Conservation (phyloP, 2,329 filamentous ascomycete genomes). For the Didymella pomorum region DNA sequence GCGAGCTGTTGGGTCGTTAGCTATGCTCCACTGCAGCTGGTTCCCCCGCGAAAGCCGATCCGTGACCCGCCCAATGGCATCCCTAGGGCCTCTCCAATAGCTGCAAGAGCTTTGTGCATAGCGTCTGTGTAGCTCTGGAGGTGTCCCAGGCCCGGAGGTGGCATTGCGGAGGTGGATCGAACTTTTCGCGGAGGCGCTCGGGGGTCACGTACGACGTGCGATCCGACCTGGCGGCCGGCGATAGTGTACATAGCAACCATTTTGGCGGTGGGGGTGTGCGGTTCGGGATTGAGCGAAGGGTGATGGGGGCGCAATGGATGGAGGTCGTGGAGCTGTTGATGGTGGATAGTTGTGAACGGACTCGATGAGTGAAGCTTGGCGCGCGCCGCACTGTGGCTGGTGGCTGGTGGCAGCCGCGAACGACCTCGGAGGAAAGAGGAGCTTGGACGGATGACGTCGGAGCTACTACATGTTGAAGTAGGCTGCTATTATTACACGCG, state of each 20-base stretch:
- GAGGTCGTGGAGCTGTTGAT: constrained; percentile 24
- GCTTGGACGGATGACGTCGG: constrained; percentile 21
- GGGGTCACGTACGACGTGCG: constrained; percentile 58
- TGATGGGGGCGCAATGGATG: constrained; percentile 46
- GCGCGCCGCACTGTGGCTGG: constrained; percentile 12
- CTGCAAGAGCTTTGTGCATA: neutral
- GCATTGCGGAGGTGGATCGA: constrained; percentile 4
- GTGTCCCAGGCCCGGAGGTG: neutral
- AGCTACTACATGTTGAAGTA: constrained; percentile 1
- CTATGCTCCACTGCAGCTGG: neutral
- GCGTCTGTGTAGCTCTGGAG: neutral
- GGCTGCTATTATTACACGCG: constrained; percentile 4
- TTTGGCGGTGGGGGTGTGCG: constrained; percentile 38
- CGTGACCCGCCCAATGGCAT: neutral
- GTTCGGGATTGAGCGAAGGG: constrained; percentile 27
- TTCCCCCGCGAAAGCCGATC: neutral
- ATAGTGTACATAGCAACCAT: constrained; percentile 64
- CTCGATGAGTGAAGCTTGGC: constrained; percentile 27
- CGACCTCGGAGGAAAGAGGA: constrained; percentile 9
- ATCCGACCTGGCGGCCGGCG: constrained; percentile 62
- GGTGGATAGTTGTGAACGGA: constrained; percentile 35
- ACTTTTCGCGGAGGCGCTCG: constrained; percentile 26
- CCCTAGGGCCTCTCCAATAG: neutral
- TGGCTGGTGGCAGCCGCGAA: constrained; percentile 3
- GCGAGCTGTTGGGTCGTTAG: constrained; percentile 59